Evolutionary conservation across 371 early-diverging fungal genomes (phyloP).

Genomic region (Apophysomyces sp.): DNA sequence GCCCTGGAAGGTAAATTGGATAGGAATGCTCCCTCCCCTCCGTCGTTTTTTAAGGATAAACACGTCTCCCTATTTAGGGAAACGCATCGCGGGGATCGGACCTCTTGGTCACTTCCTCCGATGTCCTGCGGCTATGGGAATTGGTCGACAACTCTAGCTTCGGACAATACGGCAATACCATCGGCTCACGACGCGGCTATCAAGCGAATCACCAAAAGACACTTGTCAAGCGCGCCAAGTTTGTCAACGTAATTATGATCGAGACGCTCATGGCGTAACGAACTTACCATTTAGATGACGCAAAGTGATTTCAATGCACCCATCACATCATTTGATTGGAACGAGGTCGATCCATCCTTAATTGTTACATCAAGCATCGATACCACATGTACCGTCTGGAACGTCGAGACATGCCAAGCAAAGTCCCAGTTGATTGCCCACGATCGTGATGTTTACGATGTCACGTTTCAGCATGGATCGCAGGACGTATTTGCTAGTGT

Average conservation of each 20-base stretch:
- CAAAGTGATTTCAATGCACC: conserved; percentile 82
- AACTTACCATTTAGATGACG: conserved; percentile 34
- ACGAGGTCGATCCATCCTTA: conserved; percentile 78
- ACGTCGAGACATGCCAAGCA: conserved; percentile 88
- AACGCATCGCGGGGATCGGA: conserved; percentile 51
- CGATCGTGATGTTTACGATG: conserved; percentile 96
- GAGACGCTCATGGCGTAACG: not conserved
- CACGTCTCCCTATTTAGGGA: not conserved
- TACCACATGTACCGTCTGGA: conserved; percentile 98
- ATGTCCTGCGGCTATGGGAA: conserved; percentile 88
- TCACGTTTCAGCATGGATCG: conserved; percentile 83
- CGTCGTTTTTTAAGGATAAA: not conserved
- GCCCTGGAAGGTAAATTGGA: conserved; percentile 63
- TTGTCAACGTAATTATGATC: conserved; percentile 55
- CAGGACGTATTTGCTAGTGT: conserved; percentile 94
- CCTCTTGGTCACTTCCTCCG: conserved; percentile 87
- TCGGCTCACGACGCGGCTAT: conserved; percentile 28
- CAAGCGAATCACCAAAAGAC: conserved; percentile 4
- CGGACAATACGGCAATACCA: conserved; percentile 31
- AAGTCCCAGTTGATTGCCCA: conserved; percentile 98
- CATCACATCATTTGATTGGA: conserved; percentile 97
- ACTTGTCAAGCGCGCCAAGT: conserved; percentile 46
- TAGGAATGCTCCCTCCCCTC: not conserved
- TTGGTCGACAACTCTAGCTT: conserved; percentile 56
- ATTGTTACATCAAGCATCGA: conserved; percentile 93